Conservation (phyloP, 805 yeast genomes). For the Metschnikowia chrysomelidarum region DNA sequence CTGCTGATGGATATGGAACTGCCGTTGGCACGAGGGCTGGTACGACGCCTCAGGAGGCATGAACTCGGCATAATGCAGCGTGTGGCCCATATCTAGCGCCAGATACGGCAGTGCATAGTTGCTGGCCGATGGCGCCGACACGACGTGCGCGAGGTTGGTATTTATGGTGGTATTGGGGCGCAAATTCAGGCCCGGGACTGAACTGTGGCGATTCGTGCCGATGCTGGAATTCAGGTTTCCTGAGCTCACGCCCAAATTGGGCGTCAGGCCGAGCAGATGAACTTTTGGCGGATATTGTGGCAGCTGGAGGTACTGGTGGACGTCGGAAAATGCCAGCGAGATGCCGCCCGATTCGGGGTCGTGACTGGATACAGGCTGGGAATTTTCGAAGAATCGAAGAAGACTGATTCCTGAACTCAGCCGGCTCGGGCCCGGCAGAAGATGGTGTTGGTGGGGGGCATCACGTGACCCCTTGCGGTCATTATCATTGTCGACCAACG, state of each 20-base stretch:
- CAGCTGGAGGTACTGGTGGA: constrained; percentile 11
- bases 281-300: too few relatives aligned
- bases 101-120: constrained; percentile 9
- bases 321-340: constrained; percentile 5
- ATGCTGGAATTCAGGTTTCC: too few relatives aligned
- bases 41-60: constrained; percentile 30
- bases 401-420: constrained; percentile 7
- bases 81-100: constrained; percentile 18
- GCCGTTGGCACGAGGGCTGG: constrained; percentile 37
- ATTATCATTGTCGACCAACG: constrained; percentile 5
- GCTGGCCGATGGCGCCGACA: background rate
- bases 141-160: background rate
- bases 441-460: constrained; percentile 9
- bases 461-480: constrained; percentile 7
- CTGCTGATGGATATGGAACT: constrained; percentile 9
- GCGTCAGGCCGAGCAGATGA: too few relatives aligned
- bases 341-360: background rate
- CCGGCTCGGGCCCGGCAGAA: constrained; percentile 5
- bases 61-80: constrained; percentile 29
- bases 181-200: constrained; percentile 1
- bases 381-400: constrained; percentile 4
- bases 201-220: too few relatives aligned
- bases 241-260: too few relatives aligned
- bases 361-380: constrained; percentile 1
- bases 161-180: background rate